Base-by-base conservation (phyloP, 2,329 filamentous ascomycete genomes). In the Lecanicillium sp. region DNA sequence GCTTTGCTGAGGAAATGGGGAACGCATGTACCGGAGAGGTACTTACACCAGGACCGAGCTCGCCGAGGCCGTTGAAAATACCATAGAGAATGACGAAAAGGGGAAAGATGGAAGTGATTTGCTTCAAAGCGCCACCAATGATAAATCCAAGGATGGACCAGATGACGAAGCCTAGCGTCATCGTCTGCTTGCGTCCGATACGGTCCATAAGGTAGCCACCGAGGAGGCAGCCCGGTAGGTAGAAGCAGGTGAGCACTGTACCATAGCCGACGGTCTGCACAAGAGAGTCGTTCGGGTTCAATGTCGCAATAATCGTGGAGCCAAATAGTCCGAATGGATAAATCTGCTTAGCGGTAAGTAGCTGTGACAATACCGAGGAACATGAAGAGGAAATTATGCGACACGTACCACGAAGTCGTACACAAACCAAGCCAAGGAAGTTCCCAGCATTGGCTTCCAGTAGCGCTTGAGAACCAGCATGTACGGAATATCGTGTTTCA, bases 41-140 rank as follows among this genome's bases (percentile, higher is more conserved):
- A 72, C 53, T 17, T 71, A 68, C 13, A 65, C 64, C 17, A 57
- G 67, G 17, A 54, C 64, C 49, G 44, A 50, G 48, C 10, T 49
- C 46, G 8, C 42, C 45, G 4, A 50, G 34, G 0, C 45, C 37
- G 31, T 70, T 66, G 54, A 74, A 66, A 3, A 73, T 54, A 1
- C 69, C 71, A 42, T 73, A 74, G 27, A 73, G 59, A 4, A 72
- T 58, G 9, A 74, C 60, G 44, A 74, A 74, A 1, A 71, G 57
- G 0, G 71, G 68, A 4, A 73, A 53, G 19, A 70, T 62, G 20
- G 57, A 59, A 4, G 61, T 66, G 37, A 74, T 61, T 12, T 59
- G 51, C 19, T 67, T 52, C 44, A 71, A 68, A 8, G 64, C 55
- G n/a, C 63, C 61, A 15, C 70, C 69, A 30, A 74, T 69, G 39